Percentiles rank a stretch among this genome's conserved stretches.
These are phyloP conservation scores for Fragilaria crotonensis DNA, from an alignment of 108 stramenopile genomes.

Conservation along the genomic window DNA sequence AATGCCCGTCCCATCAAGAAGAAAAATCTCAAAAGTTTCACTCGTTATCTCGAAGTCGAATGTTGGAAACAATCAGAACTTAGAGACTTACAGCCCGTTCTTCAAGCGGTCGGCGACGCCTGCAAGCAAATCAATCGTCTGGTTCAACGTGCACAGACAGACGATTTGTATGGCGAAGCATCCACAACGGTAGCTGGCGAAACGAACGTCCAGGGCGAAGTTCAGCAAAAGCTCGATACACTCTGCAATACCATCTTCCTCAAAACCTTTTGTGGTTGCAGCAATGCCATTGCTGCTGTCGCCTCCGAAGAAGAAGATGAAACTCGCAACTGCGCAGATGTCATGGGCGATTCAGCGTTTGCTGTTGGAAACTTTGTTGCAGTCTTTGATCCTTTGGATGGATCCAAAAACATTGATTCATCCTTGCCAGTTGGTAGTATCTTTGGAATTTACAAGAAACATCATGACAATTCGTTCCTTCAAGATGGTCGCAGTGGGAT, in stretches of 20 bases:
- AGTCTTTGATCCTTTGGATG: conserved; percentile 97
- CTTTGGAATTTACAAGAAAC: conserved; percentile 88
- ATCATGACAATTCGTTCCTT: conserved; percentile 70
- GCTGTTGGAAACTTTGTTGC: conserved; percentile 87
- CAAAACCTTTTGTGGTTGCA: conserved; percentile 70
- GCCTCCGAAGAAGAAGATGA: conserved; percentile 82
- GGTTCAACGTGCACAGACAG: conserved; percentile 83
- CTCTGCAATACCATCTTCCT: conserved; percentile 85
- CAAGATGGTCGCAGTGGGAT: conserved; percentile 73
- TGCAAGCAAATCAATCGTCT: conserved; percentile 87
- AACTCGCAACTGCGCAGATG: conserved; percentile 63
- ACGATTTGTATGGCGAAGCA: conserved; percentile 75
- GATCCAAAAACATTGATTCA: conserved; percentile 94
- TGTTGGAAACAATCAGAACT: conserved; percentile 68
- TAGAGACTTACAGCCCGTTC: conserved; percentile 65
- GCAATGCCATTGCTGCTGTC: conserved; percentile 58
- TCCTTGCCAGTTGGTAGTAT: conserved; percentile 97
- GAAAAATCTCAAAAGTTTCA: conserved; percentile 74
- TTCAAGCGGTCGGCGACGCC: conserved; percentile 70
- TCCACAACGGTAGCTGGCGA: conserved; percentile 30
- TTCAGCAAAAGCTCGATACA: conserved; percentile 85
- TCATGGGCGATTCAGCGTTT: conserved; percentile 78
- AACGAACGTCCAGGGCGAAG: conserved; percentile 82
- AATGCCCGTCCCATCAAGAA: conserved; percentile 29
- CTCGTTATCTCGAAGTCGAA: conserved; percentile 81